Evolutionary conservation across 306 rosid genomes (phyloP).

Genomic region (Glycine soja): DNA sequence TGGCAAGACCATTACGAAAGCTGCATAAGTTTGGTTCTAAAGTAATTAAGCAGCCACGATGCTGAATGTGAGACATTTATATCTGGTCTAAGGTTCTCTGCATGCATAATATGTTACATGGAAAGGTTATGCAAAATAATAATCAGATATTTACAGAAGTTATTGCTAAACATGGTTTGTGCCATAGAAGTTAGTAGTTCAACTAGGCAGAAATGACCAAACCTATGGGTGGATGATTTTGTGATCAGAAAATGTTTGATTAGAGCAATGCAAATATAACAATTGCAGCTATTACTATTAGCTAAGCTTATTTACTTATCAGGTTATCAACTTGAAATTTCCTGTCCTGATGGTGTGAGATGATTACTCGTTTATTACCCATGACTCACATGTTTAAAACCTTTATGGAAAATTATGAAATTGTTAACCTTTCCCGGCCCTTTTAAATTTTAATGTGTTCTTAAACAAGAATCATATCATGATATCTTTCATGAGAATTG

Average conservation of each 20-base stretch:
- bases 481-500: slow-evolving; percentile 2
- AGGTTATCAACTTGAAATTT: neutral
- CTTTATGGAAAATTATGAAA: neutral
- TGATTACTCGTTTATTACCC: slow-evolving; percentile 22
- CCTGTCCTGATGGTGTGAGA: neutral
- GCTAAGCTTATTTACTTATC: neutral
- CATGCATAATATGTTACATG: slow-evolving; percentile 4
- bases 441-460: neutral
- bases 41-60: neutral
- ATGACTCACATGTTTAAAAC: neutral
- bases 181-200: neutral
- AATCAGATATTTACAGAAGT: slow-evolving; percentile 7
- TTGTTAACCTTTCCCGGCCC: neutral
- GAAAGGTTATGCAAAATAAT: neutral
- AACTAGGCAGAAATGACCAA: slow-evolving; percentile 7
- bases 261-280: neutral
- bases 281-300: neutral
- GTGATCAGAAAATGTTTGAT: neutral
- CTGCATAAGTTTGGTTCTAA: neutral
- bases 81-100: neutral
- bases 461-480: neutral
- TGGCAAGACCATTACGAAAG: neutral
- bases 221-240: slow-evolving; percentile 4
- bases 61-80: neutral
- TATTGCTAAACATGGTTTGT: neutral